Percentiles rank a stretch among this genome's conserved stretches.
Evolutionary conservation across 176 grass and related monocot genomes (phyloP).

Genomic region (Raddia guianensis): DNA sequence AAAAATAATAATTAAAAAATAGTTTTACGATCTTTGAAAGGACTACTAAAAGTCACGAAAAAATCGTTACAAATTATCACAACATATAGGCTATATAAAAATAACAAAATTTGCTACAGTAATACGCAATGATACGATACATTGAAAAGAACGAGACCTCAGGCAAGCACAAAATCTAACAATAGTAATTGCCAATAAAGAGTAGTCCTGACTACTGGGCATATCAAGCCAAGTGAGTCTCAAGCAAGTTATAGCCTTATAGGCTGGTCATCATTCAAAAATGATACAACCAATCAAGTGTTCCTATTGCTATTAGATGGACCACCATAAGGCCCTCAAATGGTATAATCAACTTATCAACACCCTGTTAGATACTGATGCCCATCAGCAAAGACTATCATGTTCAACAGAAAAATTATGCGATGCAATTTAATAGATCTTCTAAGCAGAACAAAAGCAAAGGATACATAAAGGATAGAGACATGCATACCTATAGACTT

Average conservation of each 20-base stretch:
- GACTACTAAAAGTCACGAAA: too few species aligned
- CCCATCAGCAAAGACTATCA: not conserved
- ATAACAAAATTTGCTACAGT: too few species aligned
- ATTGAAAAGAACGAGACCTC: too few species aligned
- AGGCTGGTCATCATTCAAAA: conserved; percentile 25
- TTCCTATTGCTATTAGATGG: conserved; percentile 5
- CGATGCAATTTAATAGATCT: not conserved
- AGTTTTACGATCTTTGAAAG: too few species aligned
- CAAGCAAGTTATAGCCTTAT: not conserved
- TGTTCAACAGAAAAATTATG: conserved; percentile 8
- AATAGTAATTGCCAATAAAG: not conserved
- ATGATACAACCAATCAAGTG: not conserved
- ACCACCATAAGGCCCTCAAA: not conserved
- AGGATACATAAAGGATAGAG: not conserved
- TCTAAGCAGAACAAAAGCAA: conserved; percentile 6
- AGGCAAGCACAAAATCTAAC: not conserved
- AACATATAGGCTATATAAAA: too few species aligned
- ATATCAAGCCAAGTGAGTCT: conserved; percentile 6
- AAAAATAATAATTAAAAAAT: too few species aligned
- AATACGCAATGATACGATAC: too few species aligned
- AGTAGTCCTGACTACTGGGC: not conserved
- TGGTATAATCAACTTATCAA: not conserved
- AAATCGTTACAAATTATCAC: too few species aligned
- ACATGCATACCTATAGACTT: not conserved
- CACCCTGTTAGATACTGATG: not conserved